These are phyloP conservation scores for Lithocarpus polystachyus DNA, from an alignment of 306 rosid species.

Conservation along the genomic window DNA sequence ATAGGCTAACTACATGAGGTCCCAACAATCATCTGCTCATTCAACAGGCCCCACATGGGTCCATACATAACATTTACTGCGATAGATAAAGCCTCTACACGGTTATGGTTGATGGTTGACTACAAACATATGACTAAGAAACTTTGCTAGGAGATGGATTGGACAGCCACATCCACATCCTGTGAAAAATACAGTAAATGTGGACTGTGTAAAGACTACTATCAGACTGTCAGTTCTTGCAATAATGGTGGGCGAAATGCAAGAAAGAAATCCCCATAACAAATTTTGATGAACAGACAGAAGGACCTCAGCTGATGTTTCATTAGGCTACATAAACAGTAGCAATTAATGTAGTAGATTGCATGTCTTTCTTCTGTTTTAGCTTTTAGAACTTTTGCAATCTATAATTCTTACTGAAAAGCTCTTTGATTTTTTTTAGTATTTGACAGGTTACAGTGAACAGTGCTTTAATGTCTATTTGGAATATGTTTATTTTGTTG, in stretches of 20 bases:
- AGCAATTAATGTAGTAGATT: too few species aligned
- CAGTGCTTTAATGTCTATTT: rapidly evolving
- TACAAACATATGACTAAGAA: background rate
- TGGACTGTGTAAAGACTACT: background rate
- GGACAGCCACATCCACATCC: background rate
- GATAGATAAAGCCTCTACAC: background rate
- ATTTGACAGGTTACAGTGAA: too few species aligned
- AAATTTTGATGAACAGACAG: too few species aligned
- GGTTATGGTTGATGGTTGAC: background rate
- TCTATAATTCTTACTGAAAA: too few species aligned
- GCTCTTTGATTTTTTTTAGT: too few species aligned
- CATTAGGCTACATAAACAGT: too few species aligned
- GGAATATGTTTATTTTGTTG: rapidly evolving
- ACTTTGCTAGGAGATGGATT: background rate
- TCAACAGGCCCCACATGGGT: constrained; percentile 14
- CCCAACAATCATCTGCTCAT: background rate
- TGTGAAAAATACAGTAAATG: background rate
- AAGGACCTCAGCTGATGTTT: too few species aligned
- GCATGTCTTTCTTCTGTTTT: too few species aligned
- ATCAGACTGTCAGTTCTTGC: background rate
- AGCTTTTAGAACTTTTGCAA: too few species aligned
- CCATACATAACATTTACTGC: background rate
- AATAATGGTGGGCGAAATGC: background rate
- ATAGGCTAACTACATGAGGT: background rate
- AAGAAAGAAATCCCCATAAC: background rate